Base-by-base conservation (phyloP, 2,329 filamentous ascomycete genomes). In the Alternaria arbusti region DNA sequence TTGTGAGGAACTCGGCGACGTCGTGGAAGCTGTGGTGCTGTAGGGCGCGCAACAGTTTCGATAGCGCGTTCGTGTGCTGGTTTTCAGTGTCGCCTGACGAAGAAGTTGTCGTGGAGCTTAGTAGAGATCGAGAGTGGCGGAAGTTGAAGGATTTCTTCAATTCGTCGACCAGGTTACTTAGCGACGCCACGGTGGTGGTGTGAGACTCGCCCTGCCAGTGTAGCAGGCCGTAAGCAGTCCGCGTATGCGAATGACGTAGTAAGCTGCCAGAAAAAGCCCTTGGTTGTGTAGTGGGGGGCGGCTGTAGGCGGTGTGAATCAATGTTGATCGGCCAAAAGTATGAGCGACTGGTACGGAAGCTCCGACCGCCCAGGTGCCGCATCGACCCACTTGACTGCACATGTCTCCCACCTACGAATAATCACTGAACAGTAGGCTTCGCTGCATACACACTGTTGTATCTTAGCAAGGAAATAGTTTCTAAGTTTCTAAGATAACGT, bases 131-230 rank as follows among this genome's bases (percentile, higher is more conserved):
- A 57, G 70, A 72, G 61, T 73, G 75, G 63, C 78, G 70, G 68
- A 78, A 79, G 64, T 70, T 60, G 59, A 78, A 70, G 9, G 76
- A 76, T 73, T 73, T 78, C 70, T 77, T 79, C 67, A 78, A 71
- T 74, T 79, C 75, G 68, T 73, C 73, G 64, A 78, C 55, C 52
- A 77, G 57, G 51, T 59, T 69, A 62, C 74, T 76, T 54, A 76
- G 63, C 64, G 75, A 76, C 76, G 77, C 77, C 77, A 79, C 76
- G 75, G 70, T 79, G 77, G 66, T 69, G 54, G 40, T 54, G 58
- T 57, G 62, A 57, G 43, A 45, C 57, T 46, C 61, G 62, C 57
- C 66, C 63, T 65, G 66, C 66, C 45, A 54, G 54, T 56, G 58
- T 58, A 67, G 66, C 68, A 67, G 64, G 63, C 60, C 59, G 62